These are phyloP conservation scores for Solanum appendiculatum DNA, from an alignment of 257 asterid genomes.

Conservation along the genomic window DNA sequence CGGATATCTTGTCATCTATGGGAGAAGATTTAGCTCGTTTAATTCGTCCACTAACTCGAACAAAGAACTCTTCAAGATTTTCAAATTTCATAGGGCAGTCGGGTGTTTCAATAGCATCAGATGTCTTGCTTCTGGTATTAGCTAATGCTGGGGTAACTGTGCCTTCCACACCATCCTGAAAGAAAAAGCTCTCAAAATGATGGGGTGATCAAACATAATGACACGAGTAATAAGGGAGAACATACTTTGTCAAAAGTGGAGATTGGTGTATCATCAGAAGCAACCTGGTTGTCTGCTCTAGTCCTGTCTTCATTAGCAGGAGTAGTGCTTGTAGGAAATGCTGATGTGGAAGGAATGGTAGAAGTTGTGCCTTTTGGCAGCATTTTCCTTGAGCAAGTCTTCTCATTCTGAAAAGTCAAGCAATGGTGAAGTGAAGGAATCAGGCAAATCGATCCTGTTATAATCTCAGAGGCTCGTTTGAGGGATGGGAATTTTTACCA, in stretches of 20 bases:
- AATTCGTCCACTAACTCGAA: neutral
- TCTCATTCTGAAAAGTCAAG: neutral
- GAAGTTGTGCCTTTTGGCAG: neutral
- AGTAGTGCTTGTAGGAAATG: neutral
- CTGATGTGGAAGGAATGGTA: neutral
- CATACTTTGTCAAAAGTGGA: neutral
- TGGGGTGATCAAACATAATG: neutral
- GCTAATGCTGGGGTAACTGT: neutral
- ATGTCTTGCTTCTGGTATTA: neutral
- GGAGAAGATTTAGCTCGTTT: neutral
- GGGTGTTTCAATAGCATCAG: neutral
- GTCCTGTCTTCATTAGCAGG: neutral
- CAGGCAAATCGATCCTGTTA: neutral
- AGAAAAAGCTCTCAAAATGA: neutral
- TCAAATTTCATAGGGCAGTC: neutral
- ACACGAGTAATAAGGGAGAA: neutral
- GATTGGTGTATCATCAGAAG: neutral
- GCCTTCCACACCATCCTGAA: neutral
- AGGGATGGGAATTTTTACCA: neutral
- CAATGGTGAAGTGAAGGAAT: neutral
- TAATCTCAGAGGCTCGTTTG: neutral
- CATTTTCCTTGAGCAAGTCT: neutral
- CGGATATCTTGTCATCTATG: neutral
- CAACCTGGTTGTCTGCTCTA: neutral
- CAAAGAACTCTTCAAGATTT: neutral